phyloP scores from a whole-genome alignment of 495 filamentous ascomycete species.

The Cercophora newfieldiana region DNA sequence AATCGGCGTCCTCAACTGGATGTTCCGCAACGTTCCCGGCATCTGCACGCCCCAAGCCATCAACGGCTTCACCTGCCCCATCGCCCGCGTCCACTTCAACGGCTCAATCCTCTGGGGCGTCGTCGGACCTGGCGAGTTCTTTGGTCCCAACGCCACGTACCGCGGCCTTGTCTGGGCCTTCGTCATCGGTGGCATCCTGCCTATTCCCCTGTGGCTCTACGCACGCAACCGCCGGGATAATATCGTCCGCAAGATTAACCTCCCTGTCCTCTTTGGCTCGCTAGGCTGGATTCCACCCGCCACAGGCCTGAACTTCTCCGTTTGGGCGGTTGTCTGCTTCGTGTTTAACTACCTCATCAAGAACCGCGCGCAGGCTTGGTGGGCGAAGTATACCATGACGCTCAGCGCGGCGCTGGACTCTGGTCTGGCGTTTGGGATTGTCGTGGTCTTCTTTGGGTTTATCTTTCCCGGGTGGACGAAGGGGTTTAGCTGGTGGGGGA shows the following conservation, averaged over 20 bases:
- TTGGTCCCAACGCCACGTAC: conserved; percentile 71
- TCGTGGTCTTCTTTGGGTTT: conserved; percentile 81
- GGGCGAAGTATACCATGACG: conserved; percentile 89
- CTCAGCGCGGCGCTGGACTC: conserved; percentile 80
- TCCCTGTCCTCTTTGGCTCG: conserved; percentile 71
- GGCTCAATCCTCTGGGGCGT: conserved; percentile 88
- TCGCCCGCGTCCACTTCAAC: conserved; percentile 87
- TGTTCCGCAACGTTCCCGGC: conserved; percentile 72
- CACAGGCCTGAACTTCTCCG: conserved; percentile 79
- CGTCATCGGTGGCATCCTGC: conserved; percentile 67
- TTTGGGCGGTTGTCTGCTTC: conserved; percentile 80
- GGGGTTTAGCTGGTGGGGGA: conserved; percentile 73
- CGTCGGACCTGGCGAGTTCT: conserved; percentile 75
- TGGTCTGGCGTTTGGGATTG: conserved; percentile 72
- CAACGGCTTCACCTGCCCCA: conserved; percentile 85
- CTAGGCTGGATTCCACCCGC: conserved; percentile 82
- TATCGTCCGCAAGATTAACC: conserved; percentile 64
- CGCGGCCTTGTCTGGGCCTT: conserved; percentile 75
- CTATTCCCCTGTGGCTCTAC: conserved; percentile 66
- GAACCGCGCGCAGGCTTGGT: conserved; percentile 67
- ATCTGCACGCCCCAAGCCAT: conserved; percentile 76
- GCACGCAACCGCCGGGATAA: conserved; percentile 47
- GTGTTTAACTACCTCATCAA: conserved; percentile 77
- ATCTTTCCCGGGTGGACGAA: conserved; percentile 69
- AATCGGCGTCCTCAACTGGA: conserved; percentile 84